Percentiles rank a stretch among this genome's conserved stretches.
Evolutionary conservation across 495 filamentous ascomycete genomes (phyloP).

Genomic region (Neurospora sp.): DNA sequence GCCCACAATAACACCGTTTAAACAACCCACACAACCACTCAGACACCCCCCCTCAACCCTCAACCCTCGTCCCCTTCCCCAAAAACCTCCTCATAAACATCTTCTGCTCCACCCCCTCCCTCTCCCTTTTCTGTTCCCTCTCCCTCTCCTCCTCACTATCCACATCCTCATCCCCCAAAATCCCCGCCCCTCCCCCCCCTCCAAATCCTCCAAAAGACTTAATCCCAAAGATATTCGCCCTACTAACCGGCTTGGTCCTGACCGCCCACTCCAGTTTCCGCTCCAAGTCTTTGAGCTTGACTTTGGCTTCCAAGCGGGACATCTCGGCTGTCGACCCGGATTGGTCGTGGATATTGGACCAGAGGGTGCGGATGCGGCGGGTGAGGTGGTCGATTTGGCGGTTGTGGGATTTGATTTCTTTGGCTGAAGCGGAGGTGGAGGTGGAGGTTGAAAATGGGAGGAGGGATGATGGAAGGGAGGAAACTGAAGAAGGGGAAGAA

Average conservation of each 20-base stretch:
- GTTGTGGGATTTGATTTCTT: conserved; percentile 41
- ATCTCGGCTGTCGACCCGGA: conserved; percentile 52
- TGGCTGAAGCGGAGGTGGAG: no score
- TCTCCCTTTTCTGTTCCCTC: background rate
- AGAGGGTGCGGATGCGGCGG: conserved; percentile 51
- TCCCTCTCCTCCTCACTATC: conserved; percentile 15
- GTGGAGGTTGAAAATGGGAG: conserved; percentile 4
- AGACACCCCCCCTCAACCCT: background rate
- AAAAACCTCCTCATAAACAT: conserved; percentile 38
- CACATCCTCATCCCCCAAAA: conserved; percentile 7
- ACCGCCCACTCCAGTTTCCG: conserved; percentile 62
- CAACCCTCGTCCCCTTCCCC: conserved; percentile 9
- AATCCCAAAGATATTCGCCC: conserved; percentile 44
- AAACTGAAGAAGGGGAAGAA: background rate
- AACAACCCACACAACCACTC: background rate
- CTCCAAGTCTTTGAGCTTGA: conserved; percentile 57
- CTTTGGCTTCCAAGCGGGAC: conserved; percentile 63
- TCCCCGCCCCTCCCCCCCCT: background rate
- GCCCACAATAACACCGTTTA: background rate
- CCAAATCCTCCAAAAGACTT: background rate
- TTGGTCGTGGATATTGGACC: conserved; percentile 60
- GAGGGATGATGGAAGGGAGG: conserved; percentile 11
- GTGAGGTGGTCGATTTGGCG: conserved; percentile 56
- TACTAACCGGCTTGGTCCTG: conserved; percentile 52
- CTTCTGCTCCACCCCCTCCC: conserved; percentile 17